Evolutionary conservation across 2,329 filamentous ascomycete species (phyloP).

Genomic region (Aspergillus flavus): DNA sequence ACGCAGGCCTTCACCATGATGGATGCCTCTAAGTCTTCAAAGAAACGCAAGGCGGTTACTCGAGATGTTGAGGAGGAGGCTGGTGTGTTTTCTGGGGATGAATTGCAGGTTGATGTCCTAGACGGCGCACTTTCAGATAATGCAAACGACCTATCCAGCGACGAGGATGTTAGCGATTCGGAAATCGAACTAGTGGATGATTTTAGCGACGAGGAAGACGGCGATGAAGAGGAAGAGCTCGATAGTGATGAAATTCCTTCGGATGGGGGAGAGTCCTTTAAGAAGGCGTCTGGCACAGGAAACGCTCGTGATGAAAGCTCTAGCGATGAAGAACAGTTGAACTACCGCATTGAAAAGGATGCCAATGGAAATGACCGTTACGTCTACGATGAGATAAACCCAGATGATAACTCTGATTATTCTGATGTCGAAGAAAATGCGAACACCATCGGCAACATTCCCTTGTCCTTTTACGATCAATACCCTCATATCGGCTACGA

Average conservation of each 20-base stretch:
- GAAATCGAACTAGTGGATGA: constrained; percentile 61
- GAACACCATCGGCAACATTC: constrained; percentile 96
- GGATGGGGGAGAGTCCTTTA: constrained; percentile 45
- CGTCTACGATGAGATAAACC: constrained; percentile 90
- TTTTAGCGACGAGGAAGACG: constrained; percentile 52
- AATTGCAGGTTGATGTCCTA: constrained; percentile 53
- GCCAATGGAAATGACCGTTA: constrained; percentile 91
- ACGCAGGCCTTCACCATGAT: constrained; percentile 27
- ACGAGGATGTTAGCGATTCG: constrained; percentile 44
- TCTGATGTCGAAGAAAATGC: constrained; percentile 75
- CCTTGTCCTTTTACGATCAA: constrained; percentile 91
- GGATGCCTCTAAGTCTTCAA: constrained; percentile 44
- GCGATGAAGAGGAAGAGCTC: constrained; percentile 52
- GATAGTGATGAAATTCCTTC: constrained; percentile 57
- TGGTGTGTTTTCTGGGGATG: constrained; percentile 61
- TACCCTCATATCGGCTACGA: constrained; percentile 99
- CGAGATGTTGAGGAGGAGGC: constrained; percentile 54
- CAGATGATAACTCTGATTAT: constrained; percentile 94
- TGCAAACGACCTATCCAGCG: constrained; percentile 42
- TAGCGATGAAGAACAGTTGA: constrained; percentile 48
- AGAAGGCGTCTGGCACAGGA: constrained; percentile 37
- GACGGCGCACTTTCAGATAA: constrained; percentile 48
- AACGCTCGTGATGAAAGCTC: constrained; percentile 21
- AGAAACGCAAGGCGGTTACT: constrained; percentile 68
- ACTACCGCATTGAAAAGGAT: constrained; percentile 69